A percentile compares a stretch with the other conserved stretches of the same genome.
phyloP scores from a whole-genome alignment of 768 basidiomycete species.

The Leccinum imitatum region DNA sequence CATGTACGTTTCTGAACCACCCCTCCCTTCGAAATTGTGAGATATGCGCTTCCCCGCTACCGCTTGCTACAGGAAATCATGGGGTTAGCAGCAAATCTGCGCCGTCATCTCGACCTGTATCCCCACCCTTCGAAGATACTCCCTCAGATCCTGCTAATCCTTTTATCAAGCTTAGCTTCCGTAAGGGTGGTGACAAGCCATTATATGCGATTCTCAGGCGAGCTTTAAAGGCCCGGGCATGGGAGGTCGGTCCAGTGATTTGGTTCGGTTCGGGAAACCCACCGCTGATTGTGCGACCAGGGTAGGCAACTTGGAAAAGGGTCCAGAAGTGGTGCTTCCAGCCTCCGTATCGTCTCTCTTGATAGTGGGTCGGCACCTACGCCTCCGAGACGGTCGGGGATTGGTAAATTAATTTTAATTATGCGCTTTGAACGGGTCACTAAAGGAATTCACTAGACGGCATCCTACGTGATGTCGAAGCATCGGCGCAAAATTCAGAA shows the following conservation, averaged over 20 bases:
- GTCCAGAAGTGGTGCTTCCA: constrained; percentile 21
- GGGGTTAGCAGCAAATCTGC: constrained; percentile 51
- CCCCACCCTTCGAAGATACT: constrained; percentile 38
- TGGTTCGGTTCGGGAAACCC: not conserved
- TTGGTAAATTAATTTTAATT: constrained; percentile 22
- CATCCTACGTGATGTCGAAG: constrained; percentile 75
- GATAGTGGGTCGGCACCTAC: constrained; percentile 17
- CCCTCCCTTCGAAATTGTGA: constrained; percentile 74
- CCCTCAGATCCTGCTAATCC: constrained; percentile 34
- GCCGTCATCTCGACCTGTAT: constrained; percentile 62
- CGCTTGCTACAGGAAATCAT: constrained; percentile 25
- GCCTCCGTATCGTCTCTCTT: constrained; percentile 19
- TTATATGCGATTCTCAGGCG: constrained; percentile 79
- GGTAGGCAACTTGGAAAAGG: constrained; percentile 31
- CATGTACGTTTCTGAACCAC: constrained; percentile 93
- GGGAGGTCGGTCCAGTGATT: constrained; percentile 53
- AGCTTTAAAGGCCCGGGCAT: constrained; percentile 66
- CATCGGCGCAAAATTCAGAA: constrained; percentile 59
- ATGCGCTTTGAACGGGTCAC: not conserved
- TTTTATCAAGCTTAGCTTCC: constrained; percentile 82
- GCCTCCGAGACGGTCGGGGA: constrained; percentile 26
- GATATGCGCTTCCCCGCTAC: constrained; percentile 77
- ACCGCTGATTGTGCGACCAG: constrained; percentile 16
- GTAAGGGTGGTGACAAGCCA: constrained; percentile 83
- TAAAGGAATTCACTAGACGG: constrained; percentile 54